Evolutionary conservation across 257 asterid species (phyloP).

Genomic region (Agastache rugosa): DNA sequence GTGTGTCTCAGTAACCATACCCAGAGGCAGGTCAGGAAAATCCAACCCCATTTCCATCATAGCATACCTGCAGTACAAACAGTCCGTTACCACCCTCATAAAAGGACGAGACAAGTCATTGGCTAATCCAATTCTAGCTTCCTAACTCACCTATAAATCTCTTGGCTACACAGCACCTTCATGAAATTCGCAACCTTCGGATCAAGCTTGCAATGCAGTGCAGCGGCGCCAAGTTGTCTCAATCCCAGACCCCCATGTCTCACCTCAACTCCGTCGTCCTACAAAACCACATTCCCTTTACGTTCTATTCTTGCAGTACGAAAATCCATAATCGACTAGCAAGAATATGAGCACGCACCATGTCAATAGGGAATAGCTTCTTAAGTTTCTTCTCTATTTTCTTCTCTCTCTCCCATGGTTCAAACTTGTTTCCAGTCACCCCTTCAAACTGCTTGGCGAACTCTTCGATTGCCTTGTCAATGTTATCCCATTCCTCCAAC

Average conservation of each 20-base stretch:
- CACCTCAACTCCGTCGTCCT: conserved; percentile 90
- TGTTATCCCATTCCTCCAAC: conserved; percentile 60
- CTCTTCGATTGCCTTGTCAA: conserved; percentile 57
- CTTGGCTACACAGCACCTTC: conserved; percentile 83
- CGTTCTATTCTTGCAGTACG: not conserved
- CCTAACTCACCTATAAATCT: conserved; percentile 64
- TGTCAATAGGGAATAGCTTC: conserved; percentile 70
- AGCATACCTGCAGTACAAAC: conserved; percentile 61
- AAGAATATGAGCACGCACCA: conserved; percentile 44
- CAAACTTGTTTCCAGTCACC: conserved; percentile 68
- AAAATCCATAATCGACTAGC: not conserved
- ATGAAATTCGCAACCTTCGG: conserved; percentile 74
- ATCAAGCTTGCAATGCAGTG: conserved; percentile 74
- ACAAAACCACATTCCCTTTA: not conserved
- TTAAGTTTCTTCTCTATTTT: conserved; percentile 55
- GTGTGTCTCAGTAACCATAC: conserved; percentile 75
- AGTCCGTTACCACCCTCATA: not conserved
- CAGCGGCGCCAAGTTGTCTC: conserved; percentile 78
- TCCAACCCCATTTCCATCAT: conserved; percentile 87
- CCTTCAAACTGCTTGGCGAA: conserved; percentile 62
- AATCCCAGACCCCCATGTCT: conserved; percentile 80
- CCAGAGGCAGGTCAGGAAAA: conserved; percentile 77
- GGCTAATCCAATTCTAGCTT: not conserved
- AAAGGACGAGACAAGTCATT: not conserved
- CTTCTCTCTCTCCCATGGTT: conserved; percentile 82